Evolutionary conservation across 768 basidiomycete genomes (phyloP).

Genomic region (Boletus coccyginus): DNA sequence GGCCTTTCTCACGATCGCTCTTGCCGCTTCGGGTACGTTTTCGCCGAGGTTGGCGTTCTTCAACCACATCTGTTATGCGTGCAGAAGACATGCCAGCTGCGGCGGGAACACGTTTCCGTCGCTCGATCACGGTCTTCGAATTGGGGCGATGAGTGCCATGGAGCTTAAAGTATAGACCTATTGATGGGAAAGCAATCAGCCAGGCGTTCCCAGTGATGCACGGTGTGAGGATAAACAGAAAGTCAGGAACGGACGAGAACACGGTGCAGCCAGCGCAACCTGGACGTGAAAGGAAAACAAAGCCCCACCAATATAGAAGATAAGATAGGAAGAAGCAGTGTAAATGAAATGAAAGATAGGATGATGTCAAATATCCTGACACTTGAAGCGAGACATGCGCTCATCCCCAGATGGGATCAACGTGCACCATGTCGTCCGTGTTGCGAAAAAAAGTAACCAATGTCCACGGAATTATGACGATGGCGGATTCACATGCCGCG

Average conservation of each 20-base stretch:
- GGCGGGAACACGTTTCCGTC: conserved; percentile 95
- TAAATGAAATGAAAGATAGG: conserved; percentile 21
- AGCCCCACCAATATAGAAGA: conserved; percentile 9
- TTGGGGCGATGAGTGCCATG: conserved; percentile 97
- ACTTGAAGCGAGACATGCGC: conserved; percentile 20
- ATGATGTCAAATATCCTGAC: conserved; percentile 9
- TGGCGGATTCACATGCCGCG: conserved; percentile 19
- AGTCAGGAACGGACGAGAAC: not conserved
- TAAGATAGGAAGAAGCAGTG: conserved; percentile 24
- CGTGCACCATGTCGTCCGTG: conserved; percentile 17
- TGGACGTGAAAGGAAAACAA: conserved; percentile 15
- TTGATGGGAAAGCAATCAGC: conserved; percentile 18
- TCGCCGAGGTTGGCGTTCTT: conserved; percentile 53
- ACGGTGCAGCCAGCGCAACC: not conserved
- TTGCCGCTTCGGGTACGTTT: conserved; percentile 49
- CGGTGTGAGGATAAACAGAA: not conserved
- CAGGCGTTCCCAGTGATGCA: not conserved
- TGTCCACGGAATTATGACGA: conserved; percentile 8
- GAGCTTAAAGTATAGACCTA: conserved; percentile 97
- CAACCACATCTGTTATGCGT: conserved; percentile 58
- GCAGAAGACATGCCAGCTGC: conserved; percentile 49
- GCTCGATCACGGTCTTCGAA: conserved; percentile 97
- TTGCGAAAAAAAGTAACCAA: conserved; percentile 22
- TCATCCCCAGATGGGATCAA: conserved; percentile 19
- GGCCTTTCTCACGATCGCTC: conserved; percentile 38